These are phyloP conservation scores for Physcomitrium patens DNA, from an alignment of 225 moss, liverwort and hornwort species.

Conservation along the genomic window DNA sequence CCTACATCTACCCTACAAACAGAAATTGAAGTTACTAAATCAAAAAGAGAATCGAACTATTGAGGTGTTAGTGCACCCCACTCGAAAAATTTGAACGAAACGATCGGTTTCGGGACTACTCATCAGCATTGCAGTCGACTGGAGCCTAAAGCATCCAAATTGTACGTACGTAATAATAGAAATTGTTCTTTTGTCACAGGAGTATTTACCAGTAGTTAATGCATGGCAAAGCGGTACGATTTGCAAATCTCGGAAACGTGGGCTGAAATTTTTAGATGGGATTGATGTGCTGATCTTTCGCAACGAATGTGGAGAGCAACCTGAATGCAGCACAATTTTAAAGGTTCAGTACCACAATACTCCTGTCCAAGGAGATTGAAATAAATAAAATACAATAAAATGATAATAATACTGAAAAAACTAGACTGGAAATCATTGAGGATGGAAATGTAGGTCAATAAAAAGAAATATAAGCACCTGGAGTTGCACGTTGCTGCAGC, in stretches of 20 bases:
- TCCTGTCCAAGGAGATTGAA: neutral
- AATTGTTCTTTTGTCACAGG: neutral
- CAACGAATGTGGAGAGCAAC: neutral
- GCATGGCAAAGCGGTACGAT: constrained; percentile 10
- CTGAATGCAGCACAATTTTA: constrained; percentile 25
- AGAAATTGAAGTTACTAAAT: constrained; percentile 27
- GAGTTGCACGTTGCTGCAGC: constrained; percentile 6
- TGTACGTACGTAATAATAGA: too few relatives aligned
- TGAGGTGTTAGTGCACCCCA: neutral
- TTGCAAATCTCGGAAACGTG: neutral
- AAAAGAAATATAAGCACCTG: constrained; percentile 16
- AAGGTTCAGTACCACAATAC: neutral
- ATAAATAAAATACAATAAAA: too few relatives aligned
- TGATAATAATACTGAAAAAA: neutral
- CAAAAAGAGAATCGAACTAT: constrained; percentile 1
- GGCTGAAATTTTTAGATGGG: constrained; percentile 4
- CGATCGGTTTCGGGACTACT: neutral
- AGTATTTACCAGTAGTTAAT: constrained; percentile 26
- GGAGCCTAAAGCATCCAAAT: neutral
- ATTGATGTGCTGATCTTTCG: neutral
- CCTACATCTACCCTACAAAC: constrained; percentile 46
- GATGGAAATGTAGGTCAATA: neutral
- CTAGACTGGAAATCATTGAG: neutral
- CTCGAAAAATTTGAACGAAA: neutral
- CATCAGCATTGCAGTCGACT: neutral